phyloP scores from a whole-genome alignment of 2,329 filamentous ascomycete genomes.

The Talaromyces verruculosus region DNA sequence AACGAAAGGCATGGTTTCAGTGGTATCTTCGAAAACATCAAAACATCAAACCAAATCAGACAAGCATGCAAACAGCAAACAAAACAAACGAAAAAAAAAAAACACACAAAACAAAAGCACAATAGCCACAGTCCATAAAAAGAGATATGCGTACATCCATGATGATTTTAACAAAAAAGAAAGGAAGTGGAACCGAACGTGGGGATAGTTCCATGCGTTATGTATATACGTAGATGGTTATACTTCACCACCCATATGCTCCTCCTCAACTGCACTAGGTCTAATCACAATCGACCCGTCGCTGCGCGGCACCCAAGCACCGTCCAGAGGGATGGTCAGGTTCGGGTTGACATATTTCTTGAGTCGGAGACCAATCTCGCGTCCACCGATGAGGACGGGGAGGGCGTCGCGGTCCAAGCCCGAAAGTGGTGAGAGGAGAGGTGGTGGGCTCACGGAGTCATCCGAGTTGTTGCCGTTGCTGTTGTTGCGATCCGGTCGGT shows the following conservation, averaged over 20 bases:
- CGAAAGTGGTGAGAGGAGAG: conserved; percentile 42
- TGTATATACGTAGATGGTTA: neutral
- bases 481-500: conserved; percentile 48
- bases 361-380: conserved; percentile 41
- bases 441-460: conserved; percentile 37
- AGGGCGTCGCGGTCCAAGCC: conserved; percentile 47
- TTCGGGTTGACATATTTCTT: conserved; percentile 51
- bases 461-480: conserved; percentile 29
- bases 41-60: neutral
- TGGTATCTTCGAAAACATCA: neutral
- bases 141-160: neutral
- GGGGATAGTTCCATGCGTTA: neutral
- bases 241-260: conserved; percentile 1
- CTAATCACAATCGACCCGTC: conserved; percentile 19
- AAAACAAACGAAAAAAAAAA: neutral
- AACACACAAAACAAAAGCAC: neutral
- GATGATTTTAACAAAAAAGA: neutral
- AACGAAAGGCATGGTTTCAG: conserved; percentile 2
- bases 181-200: neutral
- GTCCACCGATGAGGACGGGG: conserved; percentile 42
- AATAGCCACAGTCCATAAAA: neutral
- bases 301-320: conserved; percentile 45
- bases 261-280: conserved; percentile 14
- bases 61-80: neutral
- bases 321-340: conserved; percentile 45